Conservation (phyloP, 441 rosid species). For the Pelargonium australe region DNA sequence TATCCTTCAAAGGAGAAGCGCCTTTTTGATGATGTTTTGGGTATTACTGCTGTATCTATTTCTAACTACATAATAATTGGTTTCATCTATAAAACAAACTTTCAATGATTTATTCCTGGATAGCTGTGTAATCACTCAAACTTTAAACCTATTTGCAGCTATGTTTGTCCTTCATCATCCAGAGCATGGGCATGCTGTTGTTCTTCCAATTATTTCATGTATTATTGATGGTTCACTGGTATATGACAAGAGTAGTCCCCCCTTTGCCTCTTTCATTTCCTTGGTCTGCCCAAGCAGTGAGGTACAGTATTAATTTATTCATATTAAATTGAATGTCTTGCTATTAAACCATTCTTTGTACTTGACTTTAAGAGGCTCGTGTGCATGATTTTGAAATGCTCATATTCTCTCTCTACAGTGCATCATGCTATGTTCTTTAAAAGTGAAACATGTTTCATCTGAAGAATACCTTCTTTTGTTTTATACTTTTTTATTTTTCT, state of each 20-base stretch:
- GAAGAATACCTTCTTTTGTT: not conserved
- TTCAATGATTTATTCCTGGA: constrained; percentile 7
- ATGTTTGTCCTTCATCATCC: constrained; percentile 97
- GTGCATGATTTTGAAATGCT: not conserved
- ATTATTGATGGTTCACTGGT: constrained; percentile 84
- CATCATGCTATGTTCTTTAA: not conserved
- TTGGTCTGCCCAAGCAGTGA: constrained; percentile 76
- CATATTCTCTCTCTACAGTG: constrained; percentile 1
- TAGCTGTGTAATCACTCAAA: constrained; percentile 15
- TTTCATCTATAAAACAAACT: not conserved
- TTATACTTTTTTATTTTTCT: constrained; percentile 15
- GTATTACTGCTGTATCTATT: constrained; percentile 38
- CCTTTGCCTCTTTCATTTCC: constrained; percentile 93
- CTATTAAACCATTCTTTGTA: not conserved
- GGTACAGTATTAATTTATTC: constrained; percentile 37
- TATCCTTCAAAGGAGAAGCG: constrained; percentile 82
- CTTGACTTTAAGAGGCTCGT: constrained; percentile 1
- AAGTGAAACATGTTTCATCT: constrained; percentile 10
- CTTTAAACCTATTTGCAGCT: constrained; percentile 44
- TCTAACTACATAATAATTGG: not conserved
- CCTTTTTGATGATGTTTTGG: constrained; percentile 91
- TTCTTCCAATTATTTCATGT: constrained; percentile 92
- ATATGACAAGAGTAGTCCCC: constrained; percentile 69
- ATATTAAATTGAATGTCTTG: constrained; percentile 3
- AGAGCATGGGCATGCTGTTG: constrained; percentile 95